Evolutionary conservation across 345 rosid genomes (phyloP), one percentile per base, ranked within the genome.

Genomic region (Limnanthes douglasii): DNA sequence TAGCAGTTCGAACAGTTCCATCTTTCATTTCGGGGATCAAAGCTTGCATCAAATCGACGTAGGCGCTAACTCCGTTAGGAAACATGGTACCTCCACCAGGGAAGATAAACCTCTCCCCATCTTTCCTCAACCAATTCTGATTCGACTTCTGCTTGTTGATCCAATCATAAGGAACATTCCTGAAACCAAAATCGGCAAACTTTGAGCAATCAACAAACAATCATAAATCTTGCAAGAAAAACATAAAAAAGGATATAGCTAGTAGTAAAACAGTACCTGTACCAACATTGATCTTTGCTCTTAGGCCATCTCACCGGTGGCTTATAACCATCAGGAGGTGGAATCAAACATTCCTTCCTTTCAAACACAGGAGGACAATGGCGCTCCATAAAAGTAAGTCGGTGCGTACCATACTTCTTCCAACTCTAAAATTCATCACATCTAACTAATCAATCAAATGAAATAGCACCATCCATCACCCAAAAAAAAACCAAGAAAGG

Each of bases 51-150:
- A 68, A 50, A 62, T 90, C 93, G 16, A 90, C 98, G 43, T 90
- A 90, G 10, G 86, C 94, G 46, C 94, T 53, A 48, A 90, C 98
- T 55, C 98, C 98, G 34, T 37, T 54, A 1, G 98, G 95, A 65
- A 90, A 90, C 98, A 90, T 90, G 6, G 98, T 90, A 50, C 98
- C 98, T 0, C 98, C 98, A 33, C 98, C 98, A 3, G 98, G 98
- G 36, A 90, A 90, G 21, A 59, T 50, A 69, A 90, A 90, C 54
- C 77, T 84, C 10, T 90, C 95, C 44, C 95, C 95, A 31, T 84
- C 60, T 62, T 90, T 90, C 50, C 77, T 67, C 45, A 84, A 66
- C 98, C 98, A 90, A 26, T 90, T 67, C 61, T 90, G 98, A 48
- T 90, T 90, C 17, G 98, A 90, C 60, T 90, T 90, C 66, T 80